Base-by-base conservation (phyloP, 495 filamentous ascomycete species). In the Parathielavia appendiculata region DNA sequence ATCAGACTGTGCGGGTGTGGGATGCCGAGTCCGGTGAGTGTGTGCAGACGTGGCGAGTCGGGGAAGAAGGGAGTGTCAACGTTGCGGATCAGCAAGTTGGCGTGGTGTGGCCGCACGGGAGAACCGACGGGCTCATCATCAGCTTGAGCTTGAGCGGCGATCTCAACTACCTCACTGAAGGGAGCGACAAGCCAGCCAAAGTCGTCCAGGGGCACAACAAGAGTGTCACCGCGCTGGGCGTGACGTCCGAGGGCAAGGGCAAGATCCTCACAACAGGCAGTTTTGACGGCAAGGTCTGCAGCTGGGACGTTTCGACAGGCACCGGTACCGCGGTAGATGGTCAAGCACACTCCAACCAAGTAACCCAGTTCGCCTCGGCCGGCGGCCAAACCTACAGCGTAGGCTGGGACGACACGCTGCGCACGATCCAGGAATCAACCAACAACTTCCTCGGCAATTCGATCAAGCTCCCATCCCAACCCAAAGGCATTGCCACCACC, bases 321-420 rank as follows among this genome's bases (percentile, higher is more conserved):
- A 66, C 73, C 20, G 89, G 84, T 19, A 77, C 79, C 45, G 77
- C 78, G 30, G 77, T 95, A 48, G 88, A 92, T 43, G 93, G 93
- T 19, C 83, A 89, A 23, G 70, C 77, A 14, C 93, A 96, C 70
- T 83, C 83, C 7, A 90, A 90, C 66, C 92, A 90, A 67, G 83
- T 97, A 54, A 82, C 88, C 10, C 88, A 87, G 23, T 84, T 98
- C 51, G 72, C 87, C 3, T 73, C 85, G 0, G 73, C 76, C 53
- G 63, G 70, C 6, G 79, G 83, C 32, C 76, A 83, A 57, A 82
- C 90, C 32, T 91, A 89, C 74, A 93, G 88, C 72, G 87, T 92
- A 16, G 91, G 84, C 64, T 97, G 93, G 93, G 93, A 98, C 71
- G 93, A 98, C 70, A 92, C 89, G 6, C 81, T 96, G 39, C 88